phyloP scores from a whole-genome alignment of 1,284 basidiomycete genomes.

The Tilletia setariae region DNA sequence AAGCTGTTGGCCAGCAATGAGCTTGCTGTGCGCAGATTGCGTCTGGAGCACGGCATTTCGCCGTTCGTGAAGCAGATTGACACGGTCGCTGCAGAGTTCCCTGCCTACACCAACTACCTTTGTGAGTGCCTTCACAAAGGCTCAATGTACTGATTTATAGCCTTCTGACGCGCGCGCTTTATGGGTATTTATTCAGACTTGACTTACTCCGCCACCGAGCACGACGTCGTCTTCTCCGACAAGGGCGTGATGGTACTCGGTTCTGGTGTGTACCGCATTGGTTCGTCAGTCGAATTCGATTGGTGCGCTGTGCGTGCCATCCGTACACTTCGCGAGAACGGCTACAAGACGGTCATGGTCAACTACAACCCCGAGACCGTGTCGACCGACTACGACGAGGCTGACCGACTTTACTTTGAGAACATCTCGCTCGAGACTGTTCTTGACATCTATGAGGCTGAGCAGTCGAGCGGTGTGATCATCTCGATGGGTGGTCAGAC shows the following conservation, averaged over 20 bases:
- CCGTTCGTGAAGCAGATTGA: slow-evolving; percentile 99
- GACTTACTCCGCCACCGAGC: slow-evolving; percentile 90
- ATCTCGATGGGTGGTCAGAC: slow-evolving; percentile 98
- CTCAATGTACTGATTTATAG: too few species aligned
- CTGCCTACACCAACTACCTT: slow-evolving; percentile 96
- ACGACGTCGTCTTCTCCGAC: slow-evolving; percentile 85
- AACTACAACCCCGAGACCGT: slow-evolving; percentile 99
- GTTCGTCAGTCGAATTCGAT: slow-evolving; percentile 98
- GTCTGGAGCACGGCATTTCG: slow-evolving; percentile 76
- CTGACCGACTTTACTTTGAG: slow-evolving; percentile 96
- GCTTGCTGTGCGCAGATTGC: slow-evolving; percentile 78
- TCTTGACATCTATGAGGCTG: slow-evolving; percentile 91
- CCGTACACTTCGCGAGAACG: slow-evolving; percentile 85
- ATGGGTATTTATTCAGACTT: slow-evolving; percentile 60
- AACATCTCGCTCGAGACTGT: slow-evolving; percentile 96
- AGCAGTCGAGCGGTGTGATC: slow-evolving; percentile 84
- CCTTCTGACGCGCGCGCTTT: too few species aligned
- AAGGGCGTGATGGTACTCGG: slow-evolving; percentile 95
- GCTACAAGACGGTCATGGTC: slow-evolving; percentile 97
- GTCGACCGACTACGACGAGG: slow-evolving; percentile 98
- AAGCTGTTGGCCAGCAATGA: slow-evolving; percentile 77
- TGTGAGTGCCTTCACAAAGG: slow-evolving; percentile 56
- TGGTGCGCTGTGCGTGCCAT: slow-evolving; percentile 99
- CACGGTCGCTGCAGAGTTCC: slow-evolving; percentile 97
- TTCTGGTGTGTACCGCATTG: slow-evolving; percentile 97